phyloP scores from a whole-genome alignment of 208 protist species.

The Crithidia expoeki region DNA sequence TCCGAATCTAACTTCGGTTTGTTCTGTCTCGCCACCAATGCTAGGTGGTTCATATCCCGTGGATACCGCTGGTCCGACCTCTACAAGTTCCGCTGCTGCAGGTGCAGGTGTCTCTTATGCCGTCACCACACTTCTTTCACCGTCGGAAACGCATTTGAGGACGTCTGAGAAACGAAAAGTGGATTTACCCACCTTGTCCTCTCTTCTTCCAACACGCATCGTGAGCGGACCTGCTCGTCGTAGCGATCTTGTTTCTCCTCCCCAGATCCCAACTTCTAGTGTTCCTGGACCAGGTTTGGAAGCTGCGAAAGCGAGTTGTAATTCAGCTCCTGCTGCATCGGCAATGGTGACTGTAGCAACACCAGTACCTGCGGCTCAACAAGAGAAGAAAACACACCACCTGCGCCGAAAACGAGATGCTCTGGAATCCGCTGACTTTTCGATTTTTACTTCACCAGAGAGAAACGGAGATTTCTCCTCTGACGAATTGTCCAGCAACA shows the following conservation, averaged over 20 bases:
- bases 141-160: background rate
- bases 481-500: background rate
- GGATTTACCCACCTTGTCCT: background rate
- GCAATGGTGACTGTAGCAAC: too few relatives aligned
- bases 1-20: background rate
- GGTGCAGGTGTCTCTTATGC: background rate
- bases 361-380: background rate
- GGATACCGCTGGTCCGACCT: too few relatives aligned
- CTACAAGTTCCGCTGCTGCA: background rate
- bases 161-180: background rate
- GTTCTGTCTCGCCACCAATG: background rate
- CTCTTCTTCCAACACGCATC: background rate
- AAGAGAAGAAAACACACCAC: background rate
- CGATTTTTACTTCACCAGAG: constrained; percentile 9
- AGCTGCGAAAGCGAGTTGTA: too few relatives aligned
- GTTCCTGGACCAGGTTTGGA: background rate
- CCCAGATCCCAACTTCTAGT: background rate
- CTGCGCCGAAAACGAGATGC: background rate
- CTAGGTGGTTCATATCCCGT: background rate
- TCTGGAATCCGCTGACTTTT: background rate
- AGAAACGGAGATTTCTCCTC: background rate
- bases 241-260: background rate
- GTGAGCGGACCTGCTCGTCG: background rate
- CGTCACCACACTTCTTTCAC: constrained; percentile 1
- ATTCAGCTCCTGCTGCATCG: too few relatives aligned